Evolutionary conservation across 441 rosid species (phyloP).

Genomic region (Eruca vesicaria): DNA sequence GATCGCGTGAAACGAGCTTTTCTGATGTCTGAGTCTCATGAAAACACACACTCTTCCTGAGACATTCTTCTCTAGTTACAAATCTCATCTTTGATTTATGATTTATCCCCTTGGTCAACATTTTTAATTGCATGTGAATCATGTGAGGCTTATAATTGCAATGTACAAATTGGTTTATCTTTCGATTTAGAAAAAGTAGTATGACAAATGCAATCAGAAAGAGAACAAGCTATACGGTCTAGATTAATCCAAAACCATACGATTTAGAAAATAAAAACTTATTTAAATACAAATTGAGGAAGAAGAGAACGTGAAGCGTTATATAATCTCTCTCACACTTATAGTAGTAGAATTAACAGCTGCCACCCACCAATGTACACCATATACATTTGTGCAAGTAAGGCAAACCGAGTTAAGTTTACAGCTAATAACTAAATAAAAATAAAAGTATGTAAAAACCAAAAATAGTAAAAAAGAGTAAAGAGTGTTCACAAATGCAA

Average conservation of each 20-base stretch:
- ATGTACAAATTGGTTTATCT: neutral
- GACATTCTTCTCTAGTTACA: conserved; percentile 16
- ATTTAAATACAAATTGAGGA: too few species aligned
- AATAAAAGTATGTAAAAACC: neutral
- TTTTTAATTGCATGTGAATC: neutral
- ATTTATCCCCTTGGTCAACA: conserved; percentile 9
- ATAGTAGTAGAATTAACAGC: neutral
- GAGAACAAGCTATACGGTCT: neutral
- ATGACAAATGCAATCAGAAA: too few species aligned
- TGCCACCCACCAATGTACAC: conserved; percentile 15
- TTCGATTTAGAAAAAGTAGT: too few species aligned
- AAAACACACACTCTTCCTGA: conserved; percentile 28
- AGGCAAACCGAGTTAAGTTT: conserved; percentile 5
- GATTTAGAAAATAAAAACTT: neutral
- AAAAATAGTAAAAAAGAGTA: conserved; percentile 18
- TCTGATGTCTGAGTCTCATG: conserved; percentile 10
- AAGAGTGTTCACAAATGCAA: conserved; percentile 14
- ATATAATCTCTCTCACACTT: neutral
- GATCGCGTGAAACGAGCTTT: conserved; percentile 18
- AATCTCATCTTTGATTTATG: neutral
- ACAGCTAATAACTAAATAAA: conserved; percentile 13
- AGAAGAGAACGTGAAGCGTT: neutral
- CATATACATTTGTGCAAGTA: neutral
- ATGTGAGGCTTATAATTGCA: neutral
- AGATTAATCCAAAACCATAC: neutral